Percentiles rank a stretch among this genome's conserved stretches.
phyloP scores from a whole-genome alignment of 495 filamentous ascomycete species.

The Hypoxylon crocopeplum region DNA sequence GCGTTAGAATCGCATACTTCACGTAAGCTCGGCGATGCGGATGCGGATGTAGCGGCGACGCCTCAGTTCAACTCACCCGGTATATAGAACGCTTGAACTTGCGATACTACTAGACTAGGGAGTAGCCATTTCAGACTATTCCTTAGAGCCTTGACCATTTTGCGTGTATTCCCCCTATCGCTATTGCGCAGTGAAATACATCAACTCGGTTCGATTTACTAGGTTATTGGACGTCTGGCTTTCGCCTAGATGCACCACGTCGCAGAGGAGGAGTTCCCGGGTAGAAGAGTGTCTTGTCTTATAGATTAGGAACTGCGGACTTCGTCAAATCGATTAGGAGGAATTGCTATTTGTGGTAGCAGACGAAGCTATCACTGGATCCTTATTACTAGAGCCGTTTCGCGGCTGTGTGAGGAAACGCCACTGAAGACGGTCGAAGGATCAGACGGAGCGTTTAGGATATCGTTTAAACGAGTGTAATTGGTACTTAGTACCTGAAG shows the following conservation, averaged over 20 bases:
- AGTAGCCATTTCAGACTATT: constrained; percentile 39
- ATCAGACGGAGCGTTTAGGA: constrained; percentile 8
- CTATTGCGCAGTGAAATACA: constrained; percentile 28
- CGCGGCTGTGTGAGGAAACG: constrained; percentile 14
- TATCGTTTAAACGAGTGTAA: constrained; percentile 62
- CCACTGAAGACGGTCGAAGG: constrained; percentile 17
- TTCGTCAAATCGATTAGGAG: not conserved
- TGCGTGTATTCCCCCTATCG: constrained; percentile 28
- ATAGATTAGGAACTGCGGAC: constrained; percentile 1
- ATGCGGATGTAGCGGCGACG: not conserved
- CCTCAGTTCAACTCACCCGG: constrained; percentile 61
- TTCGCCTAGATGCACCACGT: constrained; percentile 9
- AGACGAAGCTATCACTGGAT: constrained; percentile 18
- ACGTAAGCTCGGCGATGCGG: not conserved
- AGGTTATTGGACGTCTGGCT: not conserved
- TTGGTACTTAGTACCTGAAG: constrained; percentile 61
- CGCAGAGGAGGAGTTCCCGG: not conserved
- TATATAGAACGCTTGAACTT: constrained; percentile 75
- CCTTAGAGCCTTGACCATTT: constrained; percentile 40
- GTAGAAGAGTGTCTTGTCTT: constrained; percentile 3
- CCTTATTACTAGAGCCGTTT: constrained; percentile 12
- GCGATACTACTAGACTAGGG: constrained; percentile 39
- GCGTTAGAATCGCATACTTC: constrained; percentile 16
- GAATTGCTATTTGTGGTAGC: constrained; percentile 24
- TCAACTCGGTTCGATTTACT: constrained; percentile 20